Evolutionary conservation across 2,329 filamentous ascomycete genomes (phyloP).

Genomic region (Cytospora chrysosperma): DNA sequence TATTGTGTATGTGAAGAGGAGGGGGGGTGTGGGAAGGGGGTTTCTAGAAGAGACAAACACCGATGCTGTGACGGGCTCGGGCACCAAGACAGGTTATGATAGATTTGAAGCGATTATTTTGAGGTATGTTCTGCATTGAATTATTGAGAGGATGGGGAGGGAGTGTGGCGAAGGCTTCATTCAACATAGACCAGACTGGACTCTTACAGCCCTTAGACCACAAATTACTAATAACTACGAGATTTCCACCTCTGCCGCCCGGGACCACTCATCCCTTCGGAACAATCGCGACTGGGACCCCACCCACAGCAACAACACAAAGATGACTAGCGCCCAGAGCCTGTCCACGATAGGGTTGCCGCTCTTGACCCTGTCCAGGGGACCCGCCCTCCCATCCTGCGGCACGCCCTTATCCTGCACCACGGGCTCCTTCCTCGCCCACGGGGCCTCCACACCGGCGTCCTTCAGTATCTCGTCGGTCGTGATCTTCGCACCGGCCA

Average conservation of each 20-base stretch:
- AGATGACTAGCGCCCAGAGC: background rate
- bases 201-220: background rate
- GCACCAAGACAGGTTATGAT: background rate
- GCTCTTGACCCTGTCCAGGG: conserved; percentile 20
- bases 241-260: background rate
- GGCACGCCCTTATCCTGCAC: conserved; percentile 27
- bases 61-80: background rate
- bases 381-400: conserved; percentile 23
- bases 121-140: background rate
- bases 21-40: background rate
- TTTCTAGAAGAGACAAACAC: conserved; percentile 5
- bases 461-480: conserved; percentile 44
- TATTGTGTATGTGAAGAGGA: too few species aligned
- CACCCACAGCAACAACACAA: conserved; percentile 4
- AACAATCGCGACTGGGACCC: background rate
- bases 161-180: background rate
- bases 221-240: background rate
- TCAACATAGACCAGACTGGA: background rate
- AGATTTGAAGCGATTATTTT: background rate
- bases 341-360: background rate
- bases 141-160: too few species aligned
- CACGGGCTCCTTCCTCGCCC: conserved; percentile 28
- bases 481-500: conserved; percentile 65
- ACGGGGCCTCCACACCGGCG: conserved; percentile 32
- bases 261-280: background rate